Conservation (phyloP, 2,329 filamentous ascomycete genomes). For the Colletotrichum lindemuthianum region DNA sequence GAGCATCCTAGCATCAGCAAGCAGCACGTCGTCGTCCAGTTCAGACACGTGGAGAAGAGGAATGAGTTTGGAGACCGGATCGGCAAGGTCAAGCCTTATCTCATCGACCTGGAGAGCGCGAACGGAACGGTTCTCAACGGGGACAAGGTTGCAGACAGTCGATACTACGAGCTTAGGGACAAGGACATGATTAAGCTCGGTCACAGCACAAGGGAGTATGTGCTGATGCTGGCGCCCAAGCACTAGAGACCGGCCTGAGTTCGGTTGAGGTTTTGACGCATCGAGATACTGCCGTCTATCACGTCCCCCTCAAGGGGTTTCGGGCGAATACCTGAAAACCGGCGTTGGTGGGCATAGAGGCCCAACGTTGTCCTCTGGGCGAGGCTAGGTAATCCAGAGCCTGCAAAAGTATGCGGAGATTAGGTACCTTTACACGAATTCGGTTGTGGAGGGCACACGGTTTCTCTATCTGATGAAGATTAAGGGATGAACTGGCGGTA, state of each 20-base stretch:
- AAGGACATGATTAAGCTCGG: constrained; percentile 93
- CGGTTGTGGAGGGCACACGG: too few relatives aligned
- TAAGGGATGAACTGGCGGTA: too few relatives aligned
- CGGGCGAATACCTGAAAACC: too few relatives aligned
- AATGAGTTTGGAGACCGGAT: constrained; percentile 89
- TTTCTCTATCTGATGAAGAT: too few relatives aligned
- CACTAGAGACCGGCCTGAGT: constrained; percentile 41
- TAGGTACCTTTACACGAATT: too few relatives aligned
- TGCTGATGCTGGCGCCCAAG: constrained; percentile 81
- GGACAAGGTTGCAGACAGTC: constrained; percentile 75
- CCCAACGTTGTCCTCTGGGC: too few relatives aligned
- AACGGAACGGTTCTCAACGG: constrained; percentile 90
- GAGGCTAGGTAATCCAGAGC: too few relatives aligned
- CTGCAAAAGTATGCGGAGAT: too few relatives aligned
- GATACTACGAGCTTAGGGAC: constrained; percentile 87
- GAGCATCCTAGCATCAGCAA: constrained; percentile 95
- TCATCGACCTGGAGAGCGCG: constrained; percentile 92
- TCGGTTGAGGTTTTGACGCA: neutral
- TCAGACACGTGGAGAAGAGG: constrained; percentile 82
- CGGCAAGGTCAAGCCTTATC: constrained; percentile 83
- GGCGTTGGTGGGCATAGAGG: too few relatives aligned
- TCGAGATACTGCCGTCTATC: neutral
- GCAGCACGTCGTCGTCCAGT: constrained; percentile 96
- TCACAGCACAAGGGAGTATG: constrained; percentile 89
- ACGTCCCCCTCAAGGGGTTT: neutral